Conservation (phyloP, 73 alveolate genomes). For the Paramecium tetraurelia region DNA sequence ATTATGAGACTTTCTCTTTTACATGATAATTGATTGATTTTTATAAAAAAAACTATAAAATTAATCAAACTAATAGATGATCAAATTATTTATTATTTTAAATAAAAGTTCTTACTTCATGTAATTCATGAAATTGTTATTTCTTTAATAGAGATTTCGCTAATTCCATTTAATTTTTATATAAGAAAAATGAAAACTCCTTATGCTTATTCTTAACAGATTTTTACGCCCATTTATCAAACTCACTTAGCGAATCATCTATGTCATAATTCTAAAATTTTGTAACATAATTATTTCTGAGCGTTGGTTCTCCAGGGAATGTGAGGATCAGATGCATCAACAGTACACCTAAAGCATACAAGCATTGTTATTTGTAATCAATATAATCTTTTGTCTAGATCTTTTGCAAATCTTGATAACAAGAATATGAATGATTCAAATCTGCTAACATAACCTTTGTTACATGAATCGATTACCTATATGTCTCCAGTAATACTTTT, state of each 20-base stretch:
- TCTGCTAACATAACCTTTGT: neutral
- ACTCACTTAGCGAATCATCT: neutral
- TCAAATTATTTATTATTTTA: neutral
- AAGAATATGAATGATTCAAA: neutral
- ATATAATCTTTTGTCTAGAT: neutral
- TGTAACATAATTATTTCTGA: neutral
- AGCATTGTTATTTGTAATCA: neutral
- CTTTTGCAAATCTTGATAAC: neutral
- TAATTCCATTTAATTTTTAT: neutral
- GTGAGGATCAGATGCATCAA: neutral
- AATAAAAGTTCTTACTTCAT: neutral
- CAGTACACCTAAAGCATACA: neutral
- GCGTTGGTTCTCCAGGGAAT: slow-evolving; percentile 15
- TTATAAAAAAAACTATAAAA: neutral
- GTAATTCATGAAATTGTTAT: neutral
- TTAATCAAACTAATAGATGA: neutral
- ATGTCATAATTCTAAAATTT: neutral
- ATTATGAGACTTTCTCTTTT: neutral
- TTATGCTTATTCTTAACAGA: slow-evolving; percentile 4
- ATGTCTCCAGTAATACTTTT: neutral
- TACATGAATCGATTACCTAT: neutral
- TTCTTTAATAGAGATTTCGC: neutral
- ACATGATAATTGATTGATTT: neutral
- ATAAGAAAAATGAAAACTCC: slow-evolving; percentile 29
- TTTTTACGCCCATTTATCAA: neutral